phyloP scores from a whole-genome alignment of 1,284 basidiomycete species.

The Malassezia slooffiae region DNA sequence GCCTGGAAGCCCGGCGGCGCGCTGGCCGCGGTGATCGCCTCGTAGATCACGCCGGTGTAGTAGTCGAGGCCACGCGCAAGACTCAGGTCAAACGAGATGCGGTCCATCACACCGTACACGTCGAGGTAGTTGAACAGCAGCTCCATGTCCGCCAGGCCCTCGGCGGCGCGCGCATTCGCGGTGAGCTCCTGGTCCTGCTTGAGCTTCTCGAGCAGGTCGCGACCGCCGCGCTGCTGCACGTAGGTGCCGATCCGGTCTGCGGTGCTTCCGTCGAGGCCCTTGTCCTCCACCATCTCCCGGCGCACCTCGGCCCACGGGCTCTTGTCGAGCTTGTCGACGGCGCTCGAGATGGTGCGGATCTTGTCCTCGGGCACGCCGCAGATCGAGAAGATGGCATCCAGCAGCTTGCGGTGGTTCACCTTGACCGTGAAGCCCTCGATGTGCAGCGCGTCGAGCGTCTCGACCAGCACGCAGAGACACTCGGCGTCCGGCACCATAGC shows the following conservation, averaged over 20 bases:
- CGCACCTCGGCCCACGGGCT: conserved; percentile 77
- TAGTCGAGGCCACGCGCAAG: conserved; percentile 94
- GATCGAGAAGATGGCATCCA: conserved; percentile 93
- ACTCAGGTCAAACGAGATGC: conserved; percentile 83
- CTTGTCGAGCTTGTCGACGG: conserved; percentile 98
- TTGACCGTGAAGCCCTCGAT: conserved; percentile 83
- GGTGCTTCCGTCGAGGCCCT: conserved; percentile 68
- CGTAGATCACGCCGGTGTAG: conserved; percentile 98
- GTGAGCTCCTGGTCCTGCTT: conserved; percentile 59
- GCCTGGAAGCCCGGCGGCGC: conserved; percentile 66
- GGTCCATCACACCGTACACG: conserved; percentile 66
- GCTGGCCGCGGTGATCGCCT: conserved; percentile 83
- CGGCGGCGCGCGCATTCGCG: conserved; percentile 61
- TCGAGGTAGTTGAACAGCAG: conserved; percentile 73
- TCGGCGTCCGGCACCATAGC: conserved; percentile 96
- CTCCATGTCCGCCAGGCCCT: conserved; percentile 82
- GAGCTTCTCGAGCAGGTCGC: conserved; percentile 66
- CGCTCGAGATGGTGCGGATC: conserved; percentile 86
- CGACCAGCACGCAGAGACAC: conserved; percentile 69
- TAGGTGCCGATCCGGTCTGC: conserved; percentile 95
- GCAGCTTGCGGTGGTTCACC: conserved; percentile 85
- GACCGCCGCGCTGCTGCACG: conserved; percentile 67
- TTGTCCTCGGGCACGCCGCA: conserved; percentile 88
- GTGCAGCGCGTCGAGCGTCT: conserved; percentile 69
- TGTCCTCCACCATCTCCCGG: conserved; percentile 92